Conservation (phyloP, 2,329 filamentous ascomycete species). For the Cadophora gregata region DNA sequence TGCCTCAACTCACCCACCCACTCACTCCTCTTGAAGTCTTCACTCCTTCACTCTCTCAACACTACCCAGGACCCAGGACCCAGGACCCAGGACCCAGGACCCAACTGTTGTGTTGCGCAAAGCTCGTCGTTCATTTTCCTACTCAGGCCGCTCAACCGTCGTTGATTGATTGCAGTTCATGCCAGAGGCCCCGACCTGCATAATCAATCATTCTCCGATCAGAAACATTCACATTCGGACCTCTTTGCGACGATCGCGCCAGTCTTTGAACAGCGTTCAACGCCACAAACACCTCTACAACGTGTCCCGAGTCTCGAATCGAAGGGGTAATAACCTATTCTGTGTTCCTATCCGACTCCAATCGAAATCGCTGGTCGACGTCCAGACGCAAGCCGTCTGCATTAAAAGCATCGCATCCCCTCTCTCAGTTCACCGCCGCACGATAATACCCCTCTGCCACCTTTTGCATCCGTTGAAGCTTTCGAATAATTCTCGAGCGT, state of each 20-base stretch:
- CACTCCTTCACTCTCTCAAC: background rate
- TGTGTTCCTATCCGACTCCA: slow-evolving; percentile 3
- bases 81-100: no score
- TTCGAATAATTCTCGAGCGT: slow-evolving; percentile 7
- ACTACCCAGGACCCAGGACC: background rate
- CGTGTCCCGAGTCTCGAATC: slow-evolving; percentile 7
- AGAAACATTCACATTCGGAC: slow-evolving; percentile 21
- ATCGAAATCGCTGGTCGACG: slow-evolving; percentile 33
- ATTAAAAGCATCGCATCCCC: slow-evolving; percentile 26
- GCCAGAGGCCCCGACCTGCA: background rate
- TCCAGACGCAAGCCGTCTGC: slow-evolving; percentile 20
- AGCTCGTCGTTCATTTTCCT: slow-evolving; percentile 16
- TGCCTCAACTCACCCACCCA: slow-evolving; percentile 2
- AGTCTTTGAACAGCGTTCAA: slow-evolving; percentile 13
- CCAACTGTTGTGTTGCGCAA: background rate
- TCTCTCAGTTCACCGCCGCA: slow-evolving; percentile 11
- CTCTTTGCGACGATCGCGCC: slow-evolving; percentile 16
- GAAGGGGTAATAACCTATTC: slow-evolving; percentile 11
- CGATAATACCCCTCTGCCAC: slow-evolving; percentile 14
- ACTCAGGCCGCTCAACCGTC: background rate
- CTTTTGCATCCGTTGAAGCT: slow-evolving; percentile 7
- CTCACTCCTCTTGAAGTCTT: background rate
- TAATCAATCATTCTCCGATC: slow-evolving; percentile 1
- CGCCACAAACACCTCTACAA: slow-evolving; percentile 17
- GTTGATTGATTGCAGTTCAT: background rate